Conservation (phyloP, 805 yeast species). For the Myxozyma neglecta region DNA sequence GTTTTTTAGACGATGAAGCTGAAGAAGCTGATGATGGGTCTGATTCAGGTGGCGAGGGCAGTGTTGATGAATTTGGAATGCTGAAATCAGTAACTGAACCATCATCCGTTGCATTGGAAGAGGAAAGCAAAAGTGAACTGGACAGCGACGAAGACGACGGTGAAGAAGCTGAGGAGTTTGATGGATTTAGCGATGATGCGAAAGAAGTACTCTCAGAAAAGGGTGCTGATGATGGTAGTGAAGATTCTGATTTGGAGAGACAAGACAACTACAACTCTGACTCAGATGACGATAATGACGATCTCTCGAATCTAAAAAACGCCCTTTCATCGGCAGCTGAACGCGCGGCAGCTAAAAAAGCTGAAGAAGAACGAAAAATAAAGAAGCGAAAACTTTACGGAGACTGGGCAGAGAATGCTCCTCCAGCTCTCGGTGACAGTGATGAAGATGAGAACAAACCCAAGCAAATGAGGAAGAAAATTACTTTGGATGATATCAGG, state of each 20-base stretch:
- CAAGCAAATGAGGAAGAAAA: conserved; percentile 42
- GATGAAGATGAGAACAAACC: conserved; percentile 3
- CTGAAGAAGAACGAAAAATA: conserved; percentile 1
- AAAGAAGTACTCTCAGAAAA: not conserved
- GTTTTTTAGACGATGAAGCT: conserved; percentile 36
- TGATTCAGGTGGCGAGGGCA: conserved; percentile 17
- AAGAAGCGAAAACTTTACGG: conserved; percentile 8
- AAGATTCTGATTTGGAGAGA: conserved; percentile 46
- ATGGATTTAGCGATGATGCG: conserved; percentile 1
- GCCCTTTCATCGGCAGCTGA: conserved; percentile 1
- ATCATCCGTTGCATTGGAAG: not conserved
- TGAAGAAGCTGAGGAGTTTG: not conserved
- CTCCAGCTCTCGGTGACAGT: conserved; percentile 6
- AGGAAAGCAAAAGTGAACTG: not conserved
- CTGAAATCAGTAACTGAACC: not conserved
- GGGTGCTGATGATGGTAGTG: conserved; percentile 7
- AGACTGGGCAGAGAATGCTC: conserved; percentile 3
- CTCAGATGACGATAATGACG: conserved; percentile 7
- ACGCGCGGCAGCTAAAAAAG: conserved; percentile 9
- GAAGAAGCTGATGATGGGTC: conserved; percentile 41
- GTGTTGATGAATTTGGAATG: conserved; percentile 19
- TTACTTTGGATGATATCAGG: conserved; percentile 54
- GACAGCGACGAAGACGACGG: conserved; percentile 1
- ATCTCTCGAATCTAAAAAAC: conserved; percentile 1
- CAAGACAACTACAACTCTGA: conserved; percentile 42